Base-by-base conservation (phyloP, 345 rosid species). In the Eucalyptus decipiens region DNA sequence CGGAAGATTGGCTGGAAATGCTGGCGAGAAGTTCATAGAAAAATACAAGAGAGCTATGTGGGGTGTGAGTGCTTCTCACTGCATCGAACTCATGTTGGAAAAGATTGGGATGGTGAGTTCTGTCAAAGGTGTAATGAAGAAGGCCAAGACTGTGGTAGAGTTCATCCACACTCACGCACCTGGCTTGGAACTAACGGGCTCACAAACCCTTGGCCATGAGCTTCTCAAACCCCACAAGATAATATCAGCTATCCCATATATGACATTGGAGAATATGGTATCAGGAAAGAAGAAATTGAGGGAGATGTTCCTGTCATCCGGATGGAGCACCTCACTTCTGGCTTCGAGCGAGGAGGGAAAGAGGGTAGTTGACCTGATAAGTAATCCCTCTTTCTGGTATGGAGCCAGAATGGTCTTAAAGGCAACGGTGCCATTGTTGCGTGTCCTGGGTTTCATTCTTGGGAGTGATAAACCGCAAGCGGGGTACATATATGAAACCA, bases 401-500 rank as follows among this genome's bases (percentile, higher is more conserved):
- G 89, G 56, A 85, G 95, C 94, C 69, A 93, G 88, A 72, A 91
- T 87, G 87, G 91, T 93, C 88, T 34, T 92, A 86, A 94, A 94
- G 87, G 93, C 90, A 67, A 87, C 95, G 18, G 88, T 91, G 80
- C 95, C 97, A 24, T 90, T 95, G 34, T 87, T 95, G 42, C 92
- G 80, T 30, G 90, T 92, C 81, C 87, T 94, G 42, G 30, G 86
- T 87, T 89, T 92, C 91, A 88, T 96, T 51, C 83, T 86, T 51
- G 89, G 86, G 67, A 88, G 49, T 48, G 90, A 93, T 72, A 88
- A 91, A 60, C 94, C 93, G 24, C 94, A 91, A 65, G 90, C 89
- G 42, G 97, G 97, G n/a, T 92, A 88, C 90, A 91, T 96, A 85
- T 96, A 96, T 48, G 96, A 96, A 87, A 91, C 92, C 62, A 92